A percentile compares a stretch with the other conserved stretches of the same genome.
phyloP scores from a whole-genome alignment of 2,329 filamentous ascomycete genomes.

The Monosporascus sp. region DNA sequence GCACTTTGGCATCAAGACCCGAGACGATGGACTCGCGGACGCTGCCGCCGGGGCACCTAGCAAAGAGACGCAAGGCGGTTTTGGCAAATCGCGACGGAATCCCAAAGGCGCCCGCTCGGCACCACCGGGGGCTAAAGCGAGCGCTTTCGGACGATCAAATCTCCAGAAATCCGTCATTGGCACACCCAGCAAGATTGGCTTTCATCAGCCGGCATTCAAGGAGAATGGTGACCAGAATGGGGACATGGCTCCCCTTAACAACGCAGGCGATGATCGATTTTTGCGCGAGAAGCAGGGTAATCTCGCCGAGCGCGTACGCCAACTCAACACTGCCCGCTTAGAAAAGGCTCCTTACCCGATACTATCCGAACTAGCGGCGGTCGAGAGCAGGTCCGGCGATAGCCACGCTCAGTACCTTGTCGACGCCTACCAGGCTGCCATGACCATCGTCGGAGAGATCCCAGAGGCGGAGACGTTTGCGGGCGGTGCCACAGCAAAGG shows the following conservation, averaged over 20 bases:
- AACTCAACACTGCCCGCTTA: constrained; percentile 69
- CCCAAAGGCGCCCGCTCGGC: constrained; percentile 31
- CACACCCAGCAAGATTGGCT: constrained; percentile 62
- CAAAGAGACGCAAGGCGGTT: constrained; percentile 49
- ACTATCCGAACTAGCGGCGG: constrained; percentile 67
- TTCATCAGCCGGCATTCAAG: constrained; percentile 60
- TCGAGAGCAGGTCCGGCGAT: constrained; percentile 66
- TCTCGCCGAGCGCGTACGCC: constrained; percentile 73
- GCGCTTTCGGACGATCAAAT: constrained; percentile 59
- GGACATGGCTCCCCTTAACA: constrained; percentile 38
- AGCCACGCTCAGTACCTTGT: constrained; percentile 69
- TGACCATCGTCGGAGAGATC: constrained; percentile 72
- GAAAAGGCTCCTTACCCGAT: constrained; percentile 65
- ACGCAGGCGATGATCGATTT: constrained; percentile 62
- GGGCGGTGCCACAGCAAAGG: constrained; percentile 61
- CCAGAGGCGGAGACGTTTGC: constrained; percentile 52
- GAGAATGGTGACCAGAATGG: constrained; percentile 59
- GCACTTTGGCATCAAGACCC: constrained; percentile 81
- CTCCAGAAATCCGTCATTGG: constrained; percentile 86
- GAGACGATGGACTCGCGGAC: constrained; percentile 38
- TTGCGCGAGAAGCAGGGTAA: constrained; percentile 78
- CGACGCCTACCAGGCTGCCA: constrained; percentile 77
- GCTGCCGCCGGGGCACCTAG: constrained; percentile 29
- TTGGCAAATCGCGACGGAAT: constrained; percentile 55
- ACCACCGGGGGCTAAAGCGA: constrained; percentile 38